phyloP scores from a whole-genome alignment of 129 eudicot genomes.

The Sambucus nigra region DNA sequence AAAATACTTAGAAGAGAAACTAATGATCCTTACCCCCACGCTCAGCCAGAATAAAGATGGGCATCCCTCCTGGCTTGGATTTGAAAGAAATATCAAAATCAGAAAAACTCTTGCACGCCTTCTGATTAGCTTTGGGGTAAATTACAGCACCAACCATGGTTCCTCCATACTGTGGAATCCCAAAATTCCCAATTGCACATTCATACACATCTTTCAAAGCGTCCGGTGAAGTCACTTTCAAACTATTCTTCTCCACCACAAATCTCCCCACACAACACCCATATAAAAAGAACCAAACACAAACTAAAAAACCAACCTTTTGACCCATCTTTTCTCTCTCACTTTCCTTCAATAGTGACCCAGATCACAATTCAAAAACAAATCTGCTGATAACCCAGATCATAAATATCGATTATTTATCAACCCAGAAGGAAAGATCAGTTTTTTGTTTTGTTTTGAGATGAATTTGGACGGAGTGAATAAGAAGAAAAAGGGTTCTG shows the following conservation, averaged over 20 bases:
- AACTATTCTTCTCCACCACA: slow-evolving; percentile 74
- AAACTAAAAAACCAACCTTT: slow-evolving; percentile 29
- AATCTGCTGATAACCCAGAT: slow-evolving; percentile 1
- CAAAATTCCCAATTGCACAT: slow-evolving; percentile 82
- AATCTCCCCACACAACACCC: slow-evolving; percentile 55
- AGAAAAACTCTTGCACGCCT: slow-evolving; percentile 43
- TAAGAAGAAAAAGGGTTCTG: background rate
- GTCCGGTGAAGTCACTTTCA: slow-evolving; percentile 62
- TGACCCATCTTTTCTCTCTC: slow-evolving; percentile 6
- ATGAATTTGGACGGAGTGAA: slow-evolving; percentile 1
- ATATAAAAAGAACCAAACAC: slow-evolving; percentile 29
- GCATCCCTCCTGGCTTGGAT: slow-evolving; percentile 44
- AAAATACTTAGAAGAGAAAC: background rate
- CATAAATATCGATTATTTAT: background rate
- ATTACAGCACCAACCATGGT: slow-evolving; percentile 52
- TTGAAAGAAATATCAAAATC: slow-evolving; percentile 36
- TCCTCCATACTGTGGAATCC: slow-evolving; percentile 72
- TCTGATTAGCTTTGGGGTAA: slow-evolving; percentile 41
- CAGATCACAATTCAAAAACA: background rate
- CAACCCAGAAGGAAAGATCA: too few species aligned
- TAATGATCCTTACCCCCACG: slow-evolving; percentile 53
- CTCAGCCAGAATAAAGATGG: slow-evolving; percentile 71
- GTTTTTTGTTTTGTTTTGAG: background rate
- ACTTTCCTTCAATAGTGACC: background rate
- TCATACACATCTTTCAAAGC: slow-evolving; percentile 36